These are phyloP conservation scores for Vigna hirtella DNA, from an alignment of 306 rosid species.

Conservation along the genomic window DNA sequence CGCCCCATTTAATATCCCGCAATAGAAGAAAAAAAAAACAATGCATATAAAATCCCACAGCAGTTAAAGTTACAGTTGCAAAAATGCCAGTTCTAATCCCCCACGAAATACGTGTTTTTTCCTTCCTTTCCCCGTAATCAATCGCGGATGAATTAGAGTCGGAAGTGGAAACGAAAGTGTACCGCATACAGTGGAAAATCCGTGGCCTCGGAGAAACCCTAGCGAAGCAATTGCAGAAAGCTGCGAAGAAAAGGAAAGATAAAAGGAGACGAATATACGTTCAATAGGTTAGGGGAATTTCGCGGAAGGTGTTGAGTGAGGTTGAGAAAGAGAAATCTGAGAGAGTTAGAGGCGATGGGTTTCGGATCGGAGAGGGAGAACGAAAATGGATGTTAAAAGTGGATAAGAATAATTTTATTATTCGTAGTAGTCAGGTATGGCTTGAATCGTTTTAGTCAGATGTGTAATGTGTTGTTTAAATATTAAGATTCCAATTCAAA, in stretches of 20 bases:
- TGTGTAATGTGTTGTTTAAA: neutral
- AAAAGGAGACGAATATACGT: neutral
- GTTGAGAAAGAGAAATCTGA: constrained; percentile 50
- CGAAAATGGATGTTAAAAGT: neutral
- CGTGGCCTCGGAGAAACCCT: constrained; percentile 73
- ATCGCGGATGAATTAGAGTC: constrained; percentile 27
- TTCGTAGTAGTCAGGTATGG: neutral
- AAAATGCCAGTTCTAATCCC: constrained; percentile 30
- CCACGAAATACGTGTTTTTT: neutral
- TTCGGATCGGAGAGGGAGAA: constrained; percentile 57
- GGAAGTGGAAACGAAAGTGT: constrained; percentile 18
- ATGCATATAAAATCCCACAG: constrained; percentile 23
- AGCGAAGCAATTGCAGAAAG: constrained; percentile 41
- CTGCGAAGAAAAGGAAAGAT: neutral
- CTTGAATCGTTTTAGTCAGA: neutral
- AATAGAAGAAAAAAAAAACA: neutral
- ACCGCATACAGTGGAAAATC: constrained; percentile 1
- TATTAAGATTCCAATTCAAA: neutral
- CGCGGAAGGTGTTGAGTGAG: constrained; percentile 41
- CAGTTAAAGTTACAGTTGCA: constrained; percentile 25
- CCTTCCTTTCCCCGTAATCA: constrained; percentile 33
- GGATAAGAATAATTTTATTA: neutral
- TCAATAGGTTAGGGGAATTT: constrained; percentile 15
- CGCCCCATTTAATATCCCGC: neutral
- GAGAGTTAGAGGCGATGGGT: constrained; percentile 38